Evolutionary conservation across 495 filamentous ascomycete species (phyloP).

Genomic region (Letharia lupina): DNA sequence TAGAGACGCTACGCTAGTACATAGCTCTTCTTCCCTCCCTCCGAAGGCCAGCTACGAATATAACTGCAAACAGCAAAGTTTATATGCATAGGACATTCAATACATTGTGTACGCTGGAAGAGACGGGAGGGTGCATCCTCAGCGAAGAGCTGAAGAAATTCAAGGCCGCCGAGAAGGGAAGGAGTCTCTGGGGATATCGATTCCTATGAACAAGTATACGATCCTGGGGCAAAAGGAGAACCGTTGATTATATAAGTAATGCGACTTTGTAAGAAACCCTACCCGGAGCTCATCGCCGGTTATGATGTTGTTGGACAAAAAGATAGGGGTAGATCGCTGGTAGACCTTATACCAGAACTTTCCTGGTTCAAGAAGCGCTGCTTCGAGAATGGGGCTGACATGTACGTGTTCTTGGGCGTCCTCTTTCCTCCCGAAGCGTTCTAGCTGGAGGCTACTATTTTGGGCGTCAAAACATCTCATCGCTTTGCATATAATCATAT

Average conservation of each 20-base stretch:
- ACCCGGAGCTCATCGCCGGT: slow-evolving; percentile 72
- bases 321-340: slow-evolving; percentile 63
- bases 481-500: too few species aligned
- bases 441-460: too few species aligned
- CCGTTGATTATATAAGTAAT: slow-evolving; percentile 73
- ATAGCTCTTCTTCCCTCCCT: too few species aligned
- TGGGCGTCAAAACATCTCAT: too few species aligned
- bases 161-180: slow-evolving; percentile 58
- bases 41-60: too few species aligned
- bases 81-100: too few species aligned
- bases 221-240: slow-evolving; percentile 47
- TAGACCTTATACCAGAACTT: slow-evolving; percentile 68
- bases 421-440: too few species aligned
- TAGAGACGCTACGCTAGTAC: too few species aligned
- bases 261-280: slow-evolving; percentile 71
- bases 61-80: too few species aligned
- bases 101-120: too few species aligned
- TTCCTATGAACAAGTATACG: slow-evolving; percentile 82
- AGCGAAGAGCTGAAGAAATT: slow-evolving; percentile 75
- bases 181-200: slow-evolving; percentile 71
- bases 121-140: too few species aligned
- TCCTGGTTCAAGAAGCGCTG: slow-evolving; percentile 91
- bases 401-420: slow-evolving; percentile 29
- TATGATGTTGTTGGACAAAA: slow-evolving; percentile 88
- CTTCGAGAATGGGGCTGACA: slow-evolving; percentile 63